Evolutionary conservation across 2,329 filamentous ascomycete genomes (phyloP).

Genomic region (Metarhizium rileyi): DNA sequence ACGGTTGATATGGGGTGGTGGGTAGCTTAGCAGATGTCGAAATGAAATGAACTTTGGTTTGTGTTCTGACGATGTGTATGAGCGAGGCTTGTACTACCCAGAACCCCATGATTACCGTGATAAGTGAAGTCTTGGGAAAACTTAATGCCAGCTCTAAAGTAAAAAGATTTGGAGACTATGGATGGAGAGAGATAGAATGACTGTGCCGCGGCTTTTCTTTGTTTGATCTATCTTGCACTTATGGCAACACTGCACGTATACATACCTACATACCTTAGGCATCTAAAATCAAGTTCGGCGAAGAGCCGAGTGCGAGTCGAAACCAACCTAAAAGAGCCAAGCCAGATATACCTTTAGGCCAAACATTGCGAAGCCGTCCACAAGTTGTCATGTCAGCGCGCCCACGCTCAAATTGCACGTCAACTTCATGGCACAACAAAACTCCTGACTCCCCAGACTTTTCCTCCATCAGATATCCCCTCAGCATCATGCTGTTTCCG

Average conservation of each 20-base stretch:
- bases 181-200: too few species aligned
- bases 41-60: background rate
- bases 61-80: background rate
- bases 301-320: background rate
- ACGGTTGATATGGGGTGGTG: conserved; percentile 2
- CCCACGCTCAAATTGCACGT: background rate
- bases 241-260: too few species aligned
- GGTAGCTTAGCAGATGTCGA: conserved; percentile 1
- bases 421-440: background rate
- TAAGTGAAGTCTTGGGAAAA: too few species aligned
- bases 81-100: background rate
- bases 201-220: too few species aligned
- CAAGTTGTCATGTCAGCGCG: background rate
- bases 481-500: too few species aligned
- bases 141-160: too few species aligned
- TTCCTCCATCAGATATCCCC: too few species aligned
- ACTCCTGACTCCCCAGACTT: background rate
- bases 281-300: background rate
- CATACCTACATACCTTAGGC: too few species aligned
- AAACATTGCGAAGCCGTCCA: background rate
- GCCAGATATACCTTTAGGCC: background rate
- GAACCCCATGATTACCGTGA: too few species aligned
- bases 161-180: too few species aligned
- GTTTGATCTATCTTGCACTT: too few species aligned
- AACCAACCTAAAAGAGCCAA: background rate